Percentiles rank a stretch among this genome's conserved stretches.
phyloP scores from a whole-genome alignment of 208 protist species.

The Trypanosomatidae sp. region DNA sequence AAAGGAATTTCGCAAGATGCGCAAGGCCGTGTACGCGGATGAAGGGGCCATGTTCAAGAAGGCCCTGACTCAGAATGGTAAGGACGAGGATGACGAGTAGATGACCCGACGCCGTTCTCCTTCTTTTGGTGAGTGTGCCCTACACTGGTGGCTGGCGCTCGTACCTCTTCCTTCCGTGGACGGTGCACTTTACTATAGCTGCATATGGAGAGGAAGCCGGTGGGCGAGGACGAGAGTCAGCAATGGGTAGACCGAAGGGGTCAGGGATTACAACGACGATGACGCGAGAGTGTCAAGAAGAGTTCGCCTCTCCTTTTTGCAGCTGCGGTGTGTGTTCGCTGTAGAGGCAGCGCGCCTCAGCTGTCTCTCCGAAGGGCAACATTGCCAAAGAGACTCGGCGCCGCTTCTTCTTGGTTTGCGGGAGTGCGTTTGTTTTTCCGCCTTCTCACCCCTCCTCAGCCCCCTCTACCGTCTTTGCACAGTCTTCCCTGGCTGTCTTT shows the following conservation, averaged over 20 bases:
- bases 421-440: neutral
- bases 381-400: neutral
- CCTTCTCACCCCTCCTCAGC: neutral
- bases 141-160: neutral
- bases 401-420: neutral
- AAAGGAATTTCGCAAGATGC: constrained; percentile 73
- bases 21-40: constrained; percentile 86
- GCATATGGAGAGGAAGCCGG: neutral
- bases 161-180: neutral
- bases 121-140: neutral
- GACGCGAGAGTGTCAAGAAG: no score
- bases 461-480: neutral
- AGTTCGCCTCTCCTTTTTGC: neutral
- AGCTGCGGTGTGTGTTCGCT: neutral
- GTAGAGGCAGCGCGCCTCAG: neutral
- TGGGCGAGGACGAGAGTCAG: neutral
- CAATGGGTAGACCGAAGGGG: neutral
- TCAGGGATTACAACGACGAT: neutral
- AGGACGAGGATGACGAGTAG: constrained; percentile 51
- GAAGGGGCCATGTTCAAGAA: constrained; percentile 84
- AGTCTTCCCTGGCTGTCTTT: neutral
- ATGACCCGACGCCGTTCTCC: constrained; percentile 1
- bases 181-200: neutral
- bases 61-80: constrained; percentile 39
- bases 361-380: neutral